Conservation (phyloP, 257 asterid genomes). For the Solanum tarijense region DNA sequence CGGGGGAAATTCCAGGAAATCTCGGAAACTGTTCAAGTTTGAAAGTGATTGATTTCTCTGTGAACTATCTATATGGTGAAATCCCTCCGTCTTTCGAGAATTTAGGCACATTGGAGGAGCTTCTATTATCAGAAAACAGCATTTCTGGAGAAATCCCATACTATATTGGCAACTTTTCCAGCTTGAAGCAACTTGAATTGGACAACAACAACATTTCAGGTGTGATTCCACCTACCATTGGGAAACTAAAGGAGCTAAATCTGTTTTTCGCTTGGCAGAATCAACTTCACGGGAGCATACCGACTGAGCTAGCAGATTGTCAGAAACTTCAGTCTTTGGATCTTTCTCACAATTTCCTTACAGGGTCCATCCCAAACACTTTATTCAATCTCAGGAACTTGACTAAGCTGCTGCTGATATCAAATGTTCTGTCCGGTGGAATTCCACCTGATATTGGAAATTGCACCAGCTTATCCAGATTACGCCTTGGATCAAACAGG, state of each 20-base stretch:
- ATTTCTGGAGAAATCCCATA: slow-evolving; percentile 44
- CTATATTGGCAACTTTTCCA: slow-evolving; percentile 41
- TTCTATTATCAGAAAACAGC: slow-evolving; percentile 51
- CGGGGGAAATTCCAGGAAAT: slow-evolving; percentile 37
- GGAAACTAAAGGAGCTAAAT: slow-evolving; percentile 47
- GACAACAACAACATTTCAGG: slow-evolving; percentile 60
- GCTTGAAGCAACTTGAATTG: slow-evolving; percentile 53
- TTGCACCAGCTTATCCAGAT: slow-evolving; percentile 44
- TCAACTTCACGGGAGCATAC: slow-evolving; percentile 53
- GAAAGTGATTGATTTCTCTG: slow-evolving; percentile 46
- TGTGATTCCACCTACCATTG: slow-evolving; percentile 45
- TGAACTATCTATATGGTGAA: slow-evolving; percentile 46
- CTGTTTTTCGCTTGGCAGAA: slow-evolving; percentile 74
- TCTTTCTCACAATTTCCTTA: slow-evolving; percentile 49
- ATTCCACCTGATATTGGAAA: slow-evolving; percentile 57
- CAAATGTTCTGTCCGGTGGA: slow-evolving; percentile 51
- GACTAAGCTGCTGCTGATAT: slow-evolving; percentile 48
- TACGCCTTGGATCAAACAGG: slow-evolving; percentile 51
- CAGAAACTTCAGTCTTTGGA: slow-evolving; percentile 48
- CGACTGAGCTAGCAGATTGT: slow-evolving; percentile 41
- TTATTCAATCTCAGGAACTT: slow-evolving; percentile 52
- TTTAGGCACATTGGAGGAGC: slow-evolving; percentile 43
- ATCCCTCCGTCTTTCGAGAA: slow-evolving; percentile 38
- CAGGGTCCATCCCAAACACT: slow-evolving; percentile 43
- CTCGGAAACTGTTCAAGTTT: slow-evolving; percentile 53